These are phyloP conservation scores for Fomitiporia mediterranea DNA, from an alignment of 1,284 basidiomycete species.

Conservation along the genomic window DNA sequence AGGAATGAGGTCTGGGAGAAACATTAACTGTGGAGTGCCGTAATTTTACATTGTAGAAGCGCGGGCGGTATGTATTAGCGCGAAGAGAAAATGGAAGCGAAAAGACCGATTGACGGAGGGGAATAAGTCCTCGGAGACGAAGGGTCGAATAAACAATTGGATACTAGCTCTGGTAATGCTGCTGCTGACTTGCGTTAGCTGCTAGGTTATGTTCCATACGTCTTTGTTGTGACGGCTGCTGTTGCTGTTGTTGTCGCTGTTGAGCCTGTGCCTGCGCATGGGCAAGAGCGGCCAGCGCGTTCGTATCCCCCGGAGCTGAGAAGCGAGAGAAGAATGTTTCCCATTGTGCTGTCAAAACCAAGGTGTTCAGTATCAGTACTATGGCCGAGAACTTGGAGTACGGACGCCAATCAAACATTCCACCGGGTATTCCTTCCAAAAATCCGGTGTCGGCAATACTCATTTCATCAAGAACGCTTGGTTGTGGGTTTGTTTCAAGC, in stretches of 20 bases:
- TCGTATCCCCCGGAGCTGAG: slow-evolving; percentile 11
- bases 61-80: background rate
- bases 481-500: slow-evolving; percentile 53
- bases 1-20: background rate
- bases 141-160: background rate
- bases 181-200: slow-evolving; percentile 6
- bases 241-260: slow-evolving; percentile 14
- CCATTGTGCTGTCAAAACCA: slow-evolving; percentile 59
- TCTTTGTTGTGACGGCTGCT: slow-evolving; percentile 10
- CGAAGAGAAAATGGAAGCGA: slow-evolving; percentile 1
- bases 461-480: slow-evolving; percentile 53
- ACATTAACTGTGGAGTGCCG: background rate
- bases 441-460: slow-evolving; percentile 67
- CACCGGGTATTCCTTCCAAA: slow-evolving; percentile 77
- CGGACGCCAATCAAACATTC: slow-evolving; percentile 85
- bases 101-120: background rate
- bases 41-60: slow-evolving; percentile 3
- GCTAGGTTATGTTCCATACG: background rate
- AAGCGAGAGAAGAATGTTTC: slow-evolving; percentile 63
- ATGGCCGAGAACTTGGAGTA: slow-evolving; percentile 22
- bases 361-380: background rate
- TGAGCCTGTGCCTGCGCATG: slow-evolving; percentile 18
- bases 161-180: slow-evolving; percentile 7
- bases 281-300: slow-evolving; percentile 15
- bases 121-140: background rate